These are phyloP conservation scores for Fusarium papillatum DNA, from an alignment of 2,329 filamentous ascomycete species.

Conservation along the genomic window DNA sequence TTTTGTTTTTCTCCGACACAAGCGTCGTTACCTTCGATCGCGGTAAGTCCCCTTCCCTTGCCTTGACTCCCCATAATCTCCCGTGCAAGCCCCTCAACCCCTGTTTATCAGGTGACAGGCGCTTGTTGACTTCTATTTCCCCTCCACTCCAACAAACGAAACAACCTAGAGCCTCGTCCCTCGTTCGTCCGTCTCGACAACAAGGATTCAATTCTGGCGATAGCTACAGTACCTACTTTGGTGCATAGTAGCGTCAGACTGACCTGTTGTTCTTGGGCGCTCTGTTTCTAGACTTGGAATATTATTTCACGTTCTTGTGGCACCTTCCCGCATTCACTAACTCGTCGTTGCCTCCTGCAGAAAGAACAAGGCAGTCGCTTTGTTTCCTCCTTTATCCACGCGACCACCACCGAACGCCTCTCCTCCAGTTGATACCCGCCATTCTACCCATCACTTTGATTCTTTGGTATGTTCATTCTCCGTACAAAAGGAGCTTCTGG, in stretches of 20 bases:
- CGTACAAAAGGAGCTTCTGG: constrained; percentile 8
- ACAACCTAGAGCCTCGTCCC: constrained; percentile 22
- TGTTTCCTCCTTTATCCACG: constrained; percentile 42
- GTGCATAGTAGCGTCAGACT: not conserved
- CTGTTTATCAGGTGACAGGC: constrained; percentile 44
- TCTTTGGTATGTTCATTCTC: constrained; percentile 31
- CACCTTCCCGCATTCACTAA: constrained; percentile 28
- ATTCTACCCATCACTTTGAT: constrained; percentile 19
- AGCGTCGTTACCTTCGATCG: not conserved
- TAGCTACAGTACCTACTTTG: constrained; percentile 10
- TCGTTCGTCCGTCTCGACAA: constrained; percentile 36
- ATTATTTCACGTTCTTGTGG: constrained; percentile 23
- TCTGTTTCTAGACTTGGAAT: constrained; percentile 17
- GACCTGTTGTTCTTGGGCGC: constrained; percentile 13
- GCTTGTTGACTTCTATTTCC: constrained; percentile 42
- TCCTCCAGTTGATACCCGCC: constrained; percentile 36
- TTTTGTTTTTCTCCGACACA: constrained; percentile 6
- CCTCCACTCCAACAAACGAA: constrained; percentile 41
- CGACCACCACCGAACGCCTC: constrained; percentile 27
- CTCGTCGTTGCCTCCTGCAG: constrained; percentile 32
- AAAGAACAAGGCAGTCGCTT: constrained; percentile 42
- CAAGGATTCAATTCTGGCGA: constrained; percentile 42
- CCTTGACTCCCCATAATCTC: constrained; percentile 12
- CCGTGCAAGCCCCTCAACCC: constrained; percentile 29
- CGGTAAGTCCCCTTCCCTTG: constrained; percentile 14